Conservation (phyloP, 768 basidiomycete genomes). For the Dentipellis sp. region DNA sequence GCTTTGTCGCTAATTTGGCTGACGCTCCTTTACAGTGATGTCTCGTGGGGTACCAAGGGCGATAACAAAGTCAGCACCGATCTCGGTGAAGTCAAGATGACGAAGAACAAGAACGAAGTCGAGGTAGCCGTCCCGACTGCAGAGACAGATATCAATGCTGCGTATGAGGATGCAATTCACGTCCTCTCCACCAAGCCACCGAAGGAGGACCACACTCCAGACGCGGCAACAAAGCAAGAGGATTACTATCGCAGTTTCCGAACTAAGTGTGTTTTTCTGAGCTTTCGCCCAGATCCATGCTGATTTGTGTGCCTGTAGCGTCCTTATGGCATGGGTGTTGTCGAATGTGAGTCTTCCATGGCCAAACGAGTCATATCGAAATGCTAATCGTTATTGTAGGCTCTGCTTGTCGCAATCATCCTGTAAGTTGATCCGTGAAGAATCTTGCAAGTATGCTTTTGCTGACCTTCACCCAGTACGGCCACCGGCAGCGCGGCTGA, state of each 20-base stretch:
- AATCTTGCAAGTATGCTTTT: background rate
- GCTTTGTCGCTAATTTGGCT: background rate
- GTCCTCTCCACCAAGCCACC: slow-evolving; percentile 73
- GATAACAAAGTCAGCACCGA: slow-evolving; percentile 82
- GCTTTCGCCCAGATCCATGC: background rate
- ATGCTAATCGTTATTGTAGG: slow-evolving; percentile 28
- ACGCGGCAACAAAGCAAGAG: slow-evolving; percentile 58
- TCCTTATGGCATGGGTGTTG: slow-evolving; percentile 82
- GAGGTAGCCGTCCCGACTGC: slow-evolving; percentile 81
- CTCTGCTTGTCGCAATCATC: slow-evolving; percentile 65
- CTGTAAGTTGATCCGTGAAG: slow-evolving; percentile 35
- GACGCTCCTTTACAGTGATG: slow-evolving; percentile 39
- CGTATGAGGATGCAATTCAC: slow-evolving; percentile 87
- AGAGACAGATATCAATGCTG: slow-evolving; percentile 81
- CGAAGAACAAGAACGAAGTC: slow-evolving; percentile 69
- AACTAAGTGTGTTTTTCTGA: slow-evolving; percentile 52
- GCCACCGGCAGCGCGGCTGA: slow-evolving; percentile 42
- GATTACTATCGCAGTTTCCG: slow-evolving; percentile 87
- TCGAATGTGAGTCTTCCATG: slow-evolving; percentile 51
- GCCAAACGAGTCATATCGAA: background rate
- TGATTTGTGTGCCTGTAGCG: slow-evolving; percentile 17
- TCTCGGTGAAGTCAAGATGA: slow-evolving; percentile 69
- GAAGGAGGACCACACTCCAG: slow-evolving; percentile 55
- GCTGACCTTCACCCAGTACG: slow-evolving; percentile 21
- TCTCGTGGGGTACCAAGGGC: slow-evolving; percentile 95